Base-by-base conservation (phyloP, 1,284 basidiomycete species). In the Thecaphora frezii region DNA sequence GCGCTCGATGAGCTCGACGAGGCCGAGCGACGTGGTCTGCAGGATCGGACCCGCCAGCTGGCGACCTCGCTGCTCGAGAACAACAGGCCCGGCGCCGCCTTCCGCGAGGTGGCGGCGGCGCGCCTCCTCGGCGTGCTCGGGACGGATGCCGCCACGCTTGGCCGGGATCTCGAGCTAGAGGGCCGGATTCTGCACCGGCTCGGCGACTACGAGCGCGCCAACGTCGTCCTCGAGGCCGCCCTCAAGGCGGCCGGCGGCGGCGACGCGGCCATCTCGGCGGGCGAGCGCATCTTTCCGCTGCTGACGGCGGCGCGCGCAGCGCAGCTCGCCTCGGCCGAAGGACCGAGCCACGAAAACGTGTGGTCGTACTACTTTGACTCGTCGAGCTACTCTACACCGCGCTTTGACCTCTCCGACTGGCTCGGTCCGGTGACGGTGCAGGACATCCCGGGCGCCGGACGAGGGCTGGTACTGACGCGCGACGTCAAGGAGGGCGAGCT, bases 401-500 rank as follows among this genome's bases (percentile, higher is more conserved):
- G 66, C 7, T 71, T 75, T 23, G 58, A 63, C 40, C 46, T 63
- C 9, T 58, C 59, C 26, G 69, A 73, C 42, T 76, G 58, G 52
- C 48, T 73, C 42, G 74, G 73, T 2, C 71, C 75, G 2, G 56
- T 76, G 1, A 48, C 44, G 18, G 69, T 77, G 28, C 38, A 51
- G 5, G 54, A 71, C 40, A 76, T 76, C n/a, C 73, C 73, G 0
- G 57, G 58, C 8, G 76, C 76, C 0, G 76, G 76, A 0, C 59
- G 76, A 14, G 76, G 76, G 13, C 55, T 78, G 42, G 68, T 78
- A 36, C 54, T 71, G 8, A 71, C 66, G 3, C 52, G 66, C 1
- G 74, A 76, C 46, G 70, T 73, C 14, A 49, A 57, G 9, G 66
- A 69, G 39, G 74, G 70, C 51, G 70, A 74, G 56, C 47, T 76